These are phyloP conservation scores for Carallia brachiata DNA, from an alignment of 345 rosid genomes.

Conservation along the genomic window DNA sequence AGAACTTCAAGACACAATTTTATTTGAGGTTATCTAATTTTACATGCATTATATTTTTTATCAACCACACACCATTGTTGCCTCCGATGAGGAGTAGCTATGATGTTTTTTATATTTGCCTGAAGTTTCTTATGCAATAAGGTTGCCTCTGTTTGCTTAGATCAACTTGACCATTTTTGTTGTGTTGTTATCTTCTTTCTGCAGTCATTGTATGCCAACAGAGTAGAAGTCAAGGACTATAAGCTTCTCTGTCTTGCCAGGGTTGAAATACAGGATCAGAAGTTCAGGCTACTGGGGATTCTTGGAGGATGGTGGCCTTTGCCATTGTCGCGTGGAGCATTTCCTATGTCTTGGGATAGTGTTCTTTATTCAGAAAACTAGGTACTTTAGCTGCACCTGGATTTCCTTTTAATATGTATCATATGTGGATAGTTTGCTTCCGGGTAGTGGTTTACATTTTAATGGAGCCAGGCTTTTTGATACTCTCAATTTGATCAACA, in stretches of 20 bases:
- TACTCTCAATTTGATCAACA: background rate
- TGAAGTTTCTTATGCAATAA: slow-evolving; percentile 1
- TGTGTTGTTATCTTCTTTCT: no score
- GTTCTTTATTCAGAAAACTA: slow-evolving; percentile 15
- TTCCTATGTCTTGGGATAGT: slow-evolving; percentile 17
- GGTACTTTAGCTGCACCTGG: slow-evolving; percentile 13
- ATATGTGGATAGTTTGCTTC: slow-evolving; percentile 7
- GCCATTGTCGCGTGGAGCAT: slow-evolving; percentile 25
- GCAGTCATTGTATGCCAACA: slow-evolving; percentile 47
- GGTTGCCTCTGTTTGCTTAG: background rate
- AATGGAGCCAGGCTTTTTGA: background rate
- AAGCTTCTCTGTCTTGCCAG: slow-evolving; percentile 51
- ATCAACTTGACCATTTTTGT: background rate
- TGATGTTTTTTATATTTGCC: background rate
- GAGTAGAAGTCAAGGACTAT: slow-evolving; percentile 56
- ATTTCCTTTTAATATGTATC: slow-evolving; percentile 8
- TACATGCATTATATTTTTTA: background rate
- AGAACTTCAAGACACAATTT: background rate
- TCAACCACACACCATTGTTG: background rate
- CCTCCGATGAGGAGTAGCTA: background rate
- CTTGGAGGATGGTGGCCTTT: slow-evolving; percentile 64
- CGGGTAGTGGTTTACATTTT: background rate
- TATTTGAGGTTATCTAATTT: background rate
- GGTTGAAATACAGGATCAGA: slow-evolving; percentile 41
- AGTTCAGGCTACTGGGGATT: slow-evolving; percentile 40